Percentiles rank a stretch among this genome's conserved stretches.
Conservation (phyloP, 352 stramenopile species). For the Pythium aphanidermatum region DNA sequence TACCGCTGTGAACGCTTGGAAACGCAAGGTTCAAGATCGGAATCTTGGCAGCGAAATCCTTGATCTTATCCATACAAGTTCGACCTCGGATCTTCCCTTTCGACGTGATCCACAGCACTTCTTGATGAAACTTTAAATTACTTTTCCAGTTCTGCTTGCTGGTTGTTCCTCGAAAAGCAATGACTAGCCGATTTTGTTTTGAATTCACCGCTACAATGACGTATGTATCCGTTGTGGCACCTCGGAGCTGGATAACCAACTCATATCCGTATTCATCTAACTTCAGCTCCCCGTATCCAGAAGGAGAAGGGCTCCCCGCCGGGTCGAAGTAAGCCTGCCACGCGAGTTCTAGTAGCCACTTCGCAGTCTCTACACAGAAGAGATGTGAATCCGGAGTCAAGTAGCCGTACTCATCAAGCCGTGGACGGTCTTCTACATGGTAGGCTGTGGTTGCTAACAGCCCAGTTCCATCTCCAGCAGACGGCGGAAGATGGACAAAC, state of each 20-base stretch:
- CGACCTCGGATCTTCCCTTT: slow-evolving; percentile 38
- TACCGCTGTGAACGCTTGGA: slow-evolving; percentile 78
- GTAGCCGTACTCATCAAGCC: slow-evolving; percentile 56
- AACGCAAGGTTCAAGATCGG: slow-evolving; percentile 81
- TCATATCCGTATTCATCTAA: slow-evolving; percentile 77
- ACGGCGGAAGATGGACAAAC: slow-evolving; percentile 74
- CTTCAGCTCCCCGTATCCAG: slow-evolving; percentile 65
- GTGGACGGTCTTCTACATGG: slow-evolving; percentile 58
- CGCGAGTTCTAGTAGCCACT: slow-evolving; percentile 74
- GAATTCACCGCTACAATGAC: slow-evolving; percentile 48
- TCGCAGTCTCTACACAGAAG: slow-evolving; percentile 84
- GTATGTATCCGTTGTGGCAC: slow-evolving; percentile 74
- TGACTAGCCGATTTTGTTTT: slow-evolving; percentile 63
- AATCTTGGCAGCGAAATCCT: slow-evolving; percentile 65
- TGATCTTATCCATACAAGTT: slow-evolving; percentile 53
- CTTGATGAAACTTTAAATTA: slow-evolving; percentile 79
- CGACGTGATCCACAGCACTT: slow-evolving; percentile 75
- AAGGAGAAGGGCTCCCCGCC: slow-evolving; percentile 61
- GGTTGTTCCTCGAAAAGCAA: slow-evolving; percentile 82
- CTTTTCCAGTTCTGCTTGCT: slow-evolving; percentile 87
- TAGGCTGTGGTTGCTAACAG: slow-evolving; percentile 64
- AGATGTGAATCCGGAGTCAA: slow-evolving; percentile 63
- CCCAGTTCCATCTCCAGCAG: slow-evolving; percentile 35
- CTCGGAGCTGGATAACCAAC: slow-evolving; percentile 73
- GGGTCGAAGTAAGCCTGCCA: slow-evolving; percentile 88